Percentiles rank a stretch among this genome's conserved stretches.
Conservation (phyloP, 208 protist species). For the Leishmania tarentolae region DNA sequence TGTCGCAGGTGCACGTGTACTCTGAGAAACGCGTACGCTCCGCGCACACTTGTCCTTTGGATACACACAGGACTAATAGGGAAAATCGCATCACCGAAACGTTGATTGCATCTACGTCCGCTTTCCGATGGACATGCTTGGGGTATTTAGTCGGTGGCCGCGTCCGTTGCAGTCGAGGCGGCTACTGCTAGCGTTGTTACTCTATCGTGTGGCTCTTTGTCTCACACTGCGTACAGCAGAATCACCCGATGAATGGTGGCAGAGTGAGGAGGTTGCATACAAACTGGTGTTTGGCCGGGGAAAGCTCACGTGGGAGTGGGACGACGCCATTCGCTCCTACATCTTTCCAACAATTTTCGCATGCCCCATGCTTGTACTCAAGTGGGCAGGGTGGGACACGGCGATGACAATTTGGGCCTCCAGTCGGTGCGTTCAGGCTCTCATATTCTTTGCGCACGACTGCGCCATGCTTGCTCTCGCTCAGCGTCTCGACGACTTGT, state of each 20-base stretch:
- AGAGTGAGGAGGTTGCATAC: conserved; percentile 86
- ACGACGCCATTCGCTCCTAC: conserved; percentile 69
- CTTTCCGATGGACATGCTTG: conserved; percentile 21
- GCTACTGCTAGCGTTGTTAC: conserved; percentile 31
- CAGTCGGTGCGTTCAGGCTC: conserved; percentile 47
- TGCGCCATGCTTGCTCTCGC: conserved; percentile 35
- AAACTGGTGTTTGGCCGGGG: conserved; percentile 77
- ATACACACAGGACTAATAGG: background rate
- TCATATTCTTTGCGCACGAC: conserved; percentile 53
- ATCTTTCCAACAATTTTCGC: conserved; percentile 70
- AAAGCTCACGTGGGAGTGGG: conserved; percentile 85
- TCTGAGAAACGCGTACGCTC: background rate
- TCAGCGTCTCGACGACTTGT: conserved; percentile 28
- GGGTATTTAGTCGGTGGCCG: conserved; percentile 22
- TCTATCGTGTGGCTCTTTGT: conserved; percentile 57
- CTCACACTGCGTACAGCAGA: conserved; percentile 54
- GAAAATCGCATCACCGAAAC: background rate
- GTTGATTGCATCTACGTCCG: background rate
- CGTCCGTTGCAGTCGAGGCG: conserved; percentile 24
- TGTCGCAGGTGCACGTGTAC: background rate
- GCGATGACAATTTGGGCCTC: conserved; percentile 50
- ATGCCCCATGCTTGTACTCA: conserved; percentile 54
- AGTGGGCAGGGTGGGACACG: conserved; percentile 57
- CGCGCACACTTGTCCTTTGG: background rate
- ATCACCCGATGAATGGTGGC: conserved; percentile 90